Base-by-base conservation (phyloP, 1,284 basidiomycete genomes). In the Bjerkandera adusta region DNA sequence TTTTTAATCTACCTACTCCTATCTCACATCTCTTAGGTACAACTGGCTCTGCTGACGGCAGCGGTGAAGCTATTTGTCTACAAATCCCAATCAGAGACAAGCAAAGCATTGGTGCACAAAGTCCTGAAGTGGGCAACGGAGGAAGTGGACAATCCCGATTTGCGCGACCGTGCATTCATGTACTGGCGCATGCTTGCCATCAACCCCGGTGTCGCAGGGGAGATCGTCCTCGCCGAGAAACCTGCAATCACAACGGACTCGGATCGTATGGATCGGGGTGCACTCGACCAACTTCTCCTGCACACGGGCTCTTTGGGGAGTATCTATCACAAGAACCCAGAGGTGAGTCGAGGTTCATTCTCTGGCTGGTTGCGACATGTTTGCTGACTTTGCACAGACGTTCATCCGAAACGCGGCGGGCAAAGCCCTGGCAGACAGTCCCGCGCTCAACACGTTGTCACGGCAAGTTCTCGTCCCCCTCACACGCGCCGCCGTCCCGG, bases 111-210 rank as follows among this genome's bases (percentile, higher is more conserved):
- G 25, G 94, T 99, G 1, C 93, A 95, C 65, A 94, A 93, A 60
- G 91, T 99, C 10, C 73, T 99, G 30, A 97, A 98, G 65, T 95
- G 92, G 84, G 88, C 94, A 12, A 99, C 97, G 2, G 97, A 99
- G 65, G 91, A 98, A 56, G 85, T 96, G 47, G 96, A 98, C 65
- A 97, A 97, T 62, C 95, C 97, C 5, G 97, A 99, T 70, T 74
- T 97, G 34, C 81, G 97, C 25, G 97, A 99, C 68, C 78, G 97
- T 51, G 97, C 96, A 0, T 99, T 96, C 72, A 98, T 99, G 89
- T 99, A 99, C 70, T 99, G 96, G 96, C 85, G 97, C 38, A 76
- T 99, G 69, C 77, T 99, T 30, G 96, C 96, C 1, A 88, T 94
- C 56, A 94, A 97, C 64, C 94, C 97, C 1, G 73, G 85, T 1